Base-by-base conservation (phyloP, 2,329 filamentous ascomycete species). In the Trichoderma guizhouense region DNA sequence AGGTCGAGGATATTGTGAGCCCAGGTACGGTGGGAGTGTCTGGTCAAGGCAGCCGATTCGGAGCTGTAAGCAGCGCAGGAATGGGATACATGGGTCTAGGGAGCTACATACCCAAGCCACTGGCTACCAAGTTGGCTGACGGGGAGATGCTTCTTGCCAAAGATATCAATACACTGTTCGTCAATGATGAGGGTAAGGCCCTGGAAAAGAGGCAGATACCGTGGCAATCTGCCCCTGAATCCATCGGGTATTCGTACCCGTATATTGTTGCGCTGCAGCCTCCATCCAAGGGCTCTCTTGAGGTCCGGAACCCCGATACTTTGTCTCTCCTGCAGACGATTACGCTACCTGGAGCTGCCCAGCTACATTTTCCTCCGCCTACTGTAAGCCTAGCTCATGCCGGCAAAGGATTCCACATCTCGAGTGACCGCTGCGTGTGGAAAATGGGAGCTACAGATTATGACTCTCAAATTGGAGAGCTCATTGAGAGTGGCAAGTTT, bases 11-110 rank as follows among this genome's bases (percentile, higher is more conserved):
- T 70, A 92, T 99, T 73, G 88, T 92, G 71, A 94, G 92, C 14
- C 91, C 93, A 0, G 92, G 93, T 43, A 88, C 89, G 55, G 89
- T 92, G 71, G 91, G 90, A 12, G 86, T 89, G 1, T 84, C 86
- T 1, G 85, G 85, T 2, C 91, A 93, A 75, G 89, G 88, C 3
- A 91, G 90, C 70, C 89, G 94, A 47, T 95, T 98, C 75, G 94
- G 94, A 7, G 92, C 93, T 2, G 91, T 95, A 74, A 92, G 92
- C 72, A 92, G 91, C 69, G 92, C 92, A 8, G 93, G 94, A 62
- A 98, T 98, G 94, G 94, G 95, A 58, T 98, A 98, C 79, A 97
- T 98, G 88, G 95, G 95, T 1, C 91, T 98, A 79, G 94, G 93
- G 64, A 93, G 93, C 55, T 96, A 94, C 84, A 93, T 95, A 71